Base-by-base conservation (phyloP, 2,329 filamentous ascomycete genomes). In the Phaeosphaeriaceae sp. region DNA sequence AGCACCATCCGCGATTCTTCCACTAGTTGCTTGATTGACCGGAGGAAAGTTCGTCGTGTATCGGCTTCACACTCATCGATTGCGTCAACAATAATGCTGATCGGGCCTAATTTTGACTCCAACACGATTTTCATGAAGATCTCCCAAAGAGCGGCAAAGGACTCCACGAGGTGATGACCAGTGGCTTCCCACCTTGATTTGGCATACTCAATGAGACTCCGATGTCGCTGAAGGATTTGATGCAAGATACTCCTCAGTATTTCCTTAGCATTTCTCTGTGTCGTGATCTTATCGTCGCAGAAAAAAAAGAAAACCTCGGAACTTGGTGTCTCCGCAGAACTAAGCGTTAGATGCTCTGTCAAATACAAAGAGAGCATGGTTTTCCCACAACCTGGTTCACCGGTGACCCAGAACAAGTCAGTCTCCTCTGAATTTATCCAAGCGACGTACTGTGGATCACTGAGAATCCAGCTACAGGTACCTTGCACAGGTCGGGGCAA, bases 51-150 rank as follows among this genome's bases (percentile, higher is more conserved):
- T 50, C 12, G 61, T 66, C 23, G 28, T 20, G 48, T 58, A 20
- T 18, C 42, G 13, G 58, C 52, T 41, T 75, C 72, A 46, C 73
- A 75, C 52, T 76, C 73, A 58, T 76, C 74, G 42, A 77, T 60
- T 5, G 71, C 72, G 48, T 77, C 73, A 21, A 76, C 57, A 15
- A 76, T 68, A 23, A 76, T 48, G 30, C 54, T 66, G 11, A 74
- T 36, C 6, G 61, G 21, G 3, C 66, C 66, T 20, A 42, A 50
- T 35, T 60, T 66, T 3, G 58, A 66, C 40, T 75, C 70, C 5
- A 47, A 55, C 11, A 65, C 46, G 39, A 75, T 67, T 18, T 56
- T 61, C 12, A 66, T 34, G 46, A 75, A 75, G 18, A 74, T 53
- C 33, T 56, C 56, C 73, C 71, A 76, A 1, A 76, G 66, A 13